A percentile compares a stretch with the other conserved stretches of the same genome.
phyloP scores from a whole-genome alignment of 2,329 filamentous ascomycete genomes.

The Sphaerostilbella broomeana region DNA sequence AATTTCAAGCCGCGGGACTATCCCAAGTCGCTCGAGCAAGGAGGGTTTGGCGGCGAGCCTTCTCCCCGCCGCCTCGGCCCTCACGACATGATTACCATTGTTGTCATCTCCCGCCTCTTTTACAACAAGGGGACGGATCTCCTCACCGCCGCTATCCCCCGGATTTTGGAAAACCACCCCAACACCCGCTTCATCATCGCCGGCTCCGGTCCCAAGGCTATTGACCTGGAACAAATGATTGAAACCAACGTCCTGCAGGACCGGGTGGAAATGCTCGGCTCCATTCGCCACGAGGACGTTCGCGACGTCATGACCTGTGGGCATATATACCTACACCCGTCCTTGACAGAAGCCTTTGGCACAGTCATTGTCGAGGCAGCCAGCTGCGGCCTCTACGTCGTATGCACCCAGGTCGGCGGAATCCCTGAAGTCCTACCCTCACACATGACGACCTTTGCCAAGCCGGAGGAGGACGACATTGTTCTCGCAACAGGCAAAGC shows the following conservation, averaged over 20 bases:
- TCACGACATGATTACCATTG: conserved; percentile 85
- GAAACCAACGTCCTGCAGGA: conserved; percentile 92
- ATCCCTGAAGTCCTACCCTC: conserved; percentile 93
- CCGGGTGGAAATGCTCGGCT: conserved; percentile 84
- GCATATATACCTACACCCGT: conserved; percentile 94
- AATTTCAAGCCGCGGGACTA: conserved; percentile 70
- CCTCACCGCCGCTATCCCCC: conserved; percentile 89
- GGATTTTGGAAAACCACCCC: conserved; percentile 80
- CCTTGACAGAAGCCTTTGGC: conserved; percentile 91
- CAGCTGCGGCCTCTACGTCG: conserved; percentile 90
- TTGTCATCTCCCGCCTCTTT: conserved; percentile 94
- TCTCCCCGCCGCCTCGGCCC: conserved; percentile 67
- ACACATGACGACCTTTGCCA: conserved; percentile 97
- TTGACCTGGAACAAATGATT: conserved; percentile 96
- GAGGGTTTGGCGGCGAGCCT: conserved; percentile 36
- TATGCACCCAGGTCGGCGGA: conserved; percentile 91
- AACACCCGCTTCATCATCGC: conserved; percentile 97
- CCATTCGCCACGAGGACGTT: conserved; percentile 91
- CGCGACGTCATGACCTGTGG: conserved; percentile 95
- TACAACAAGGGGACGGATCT: conserved; percentile 98
- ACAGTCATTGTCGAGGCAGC: conserved; percentile 97
- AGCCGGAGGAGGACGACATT: conserved; percentile 92
- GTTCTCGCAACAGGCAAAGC: conserved; percentile 84
- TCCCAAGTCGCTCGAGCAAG: conserved; percentile 28
- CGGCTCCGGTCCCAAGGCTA: conserved; percentile 91